Evolutionary conservation across 768 basidiomycete genomes (phyloP).

Genomic region (Tulasnella sp.): DNA sequence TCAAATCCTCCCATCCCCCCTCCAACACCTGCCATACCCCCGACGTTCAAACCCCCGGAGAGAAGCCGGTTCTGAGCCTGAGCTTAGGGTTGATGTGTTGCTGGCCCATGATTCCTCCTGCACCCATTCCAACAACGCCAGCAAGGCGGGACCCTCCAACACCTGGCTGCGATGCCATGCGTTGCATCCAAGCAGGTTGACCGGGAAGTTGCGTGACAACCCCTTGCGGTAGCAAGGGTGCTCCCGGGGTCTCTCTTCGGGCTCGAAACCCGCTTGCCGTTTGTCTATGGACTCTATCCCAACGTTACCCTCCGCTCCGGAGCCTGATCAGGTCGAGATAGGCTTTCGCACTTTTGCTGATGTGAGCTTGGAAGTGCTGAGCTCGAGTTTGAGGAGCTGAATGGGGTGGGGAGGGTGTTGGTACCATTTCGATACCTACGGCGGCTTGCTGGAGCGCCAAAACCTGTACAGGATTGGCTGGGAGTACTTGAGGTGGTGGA

Average conservation of each 20-base stretch:
- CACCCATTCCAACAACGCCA: constrained; percentile 7
- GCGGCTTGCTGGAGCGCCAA: neutral
- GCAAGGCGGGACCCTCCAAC: neutral
- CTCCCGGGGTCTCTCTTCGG: no score
- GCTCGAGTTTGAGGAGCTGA: constrained; percentile 4
- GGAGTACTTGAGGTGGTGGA: neutral
- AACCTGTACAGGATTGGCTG: neutral
- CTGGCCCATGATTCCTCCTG: constrained; percentile 15
- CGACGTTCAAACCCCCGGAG: constrained; percentile 10
- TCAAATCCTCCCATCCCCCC: constrained; percentile 17
- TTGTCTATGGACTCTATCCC: no score
- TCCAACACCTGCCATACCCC: neutral
- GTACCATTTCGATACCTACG: neutral
- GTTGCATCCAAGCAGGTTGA: constrained; percentile 25
- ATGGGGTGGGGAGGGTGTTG: neutral
- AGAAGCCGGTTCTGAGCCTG: constrained; percentile 32
- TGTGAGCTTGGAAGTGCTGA: neutral
- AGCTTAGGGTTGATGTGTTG: constrained; percentile 25
- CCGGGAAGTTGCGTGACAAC: neutral
- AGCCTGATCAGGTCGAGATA: no score
- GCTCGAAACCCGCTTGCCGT: no score
- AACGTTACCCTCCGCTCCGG: no score
- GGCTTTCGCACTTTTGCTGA: no score
- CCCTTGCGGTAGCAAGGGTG: no score
- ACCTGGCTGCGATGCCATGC: neutral